Percentiles rank a stretch among this genome's conserved stretches.
These are phyloP conservation scores for Saturnispora sanitii DNA, from an alignment of 805 yeast species.

Conservation along the genomic window DNA sequence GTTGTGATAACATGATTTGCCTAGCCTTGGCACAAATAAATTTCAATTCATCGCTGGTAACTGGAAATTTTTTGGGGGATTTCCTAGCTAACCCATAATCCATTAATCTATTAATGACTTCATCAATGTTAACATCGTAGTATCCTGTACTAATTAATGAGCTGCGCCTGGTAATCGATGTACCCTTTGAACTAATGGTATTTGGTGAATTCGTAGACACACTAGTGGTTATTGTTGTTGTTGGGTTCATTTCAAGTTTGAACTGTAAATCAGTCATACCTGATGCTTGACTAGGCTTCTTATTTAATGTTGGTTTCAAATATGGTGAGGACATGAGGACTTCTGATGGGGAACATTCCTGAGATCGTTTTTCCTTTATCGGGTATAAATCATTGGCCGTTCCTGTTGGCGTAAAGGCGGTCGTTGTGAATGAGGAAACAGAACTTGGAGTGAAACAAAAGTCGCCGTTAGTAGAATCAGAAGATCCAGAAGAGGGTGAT, in stretches of 20 bases:
- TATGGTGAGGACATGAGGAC: constrained; percentile 7
- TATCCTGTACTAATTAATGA: not conserved
- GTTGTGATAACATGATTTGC: constrained; percentile 52
- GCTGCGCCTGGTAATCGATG: not conserved
- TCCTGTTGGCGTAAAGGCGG: constrained; percentile 19
- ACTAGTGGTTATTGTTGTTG: not conserved
- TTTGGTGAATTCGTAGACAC: no score
- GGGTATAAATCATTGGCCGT: constrained; percentile 19
- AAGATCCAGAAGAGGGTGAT: constrained; percentile 18
- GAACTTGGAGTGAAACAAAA: constrained; percentile 27
- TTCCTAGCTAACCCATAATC: constrained; percentile 38
- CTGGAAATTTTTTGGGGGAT: constrained; percentile 38
- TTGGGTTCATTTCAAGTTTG: constrained; percentile 3
- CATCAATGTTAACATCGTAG: constrained; percentile 42
- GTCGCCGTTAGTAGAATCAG: constrained; percentile 28
- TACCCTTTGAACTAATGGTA: not conserved
- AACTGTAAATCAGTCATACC: constrained; percentile 5
- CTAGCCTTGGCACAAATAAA: constrained; percentile 48
- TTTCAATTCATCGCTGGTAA: constrained; percentile 45
- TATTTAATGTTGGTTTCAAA: not conserved
- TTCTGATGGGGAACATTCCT: constrained; percentile 21
- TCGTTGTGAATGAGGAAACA: constrained; percentile 22
- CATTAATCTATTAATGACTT: constrained; percentile 50
- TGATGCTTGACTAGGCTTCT: not conserved
- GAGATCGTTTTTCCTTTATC: constrained; percentile 25